A percentile compares a stretch with the other conserved stretches of the same genome.
Evolutionary conservation across 1,284 basidiomycete species (phyloP).

Genomic region (Sanghuangporus baumii): DNA sequence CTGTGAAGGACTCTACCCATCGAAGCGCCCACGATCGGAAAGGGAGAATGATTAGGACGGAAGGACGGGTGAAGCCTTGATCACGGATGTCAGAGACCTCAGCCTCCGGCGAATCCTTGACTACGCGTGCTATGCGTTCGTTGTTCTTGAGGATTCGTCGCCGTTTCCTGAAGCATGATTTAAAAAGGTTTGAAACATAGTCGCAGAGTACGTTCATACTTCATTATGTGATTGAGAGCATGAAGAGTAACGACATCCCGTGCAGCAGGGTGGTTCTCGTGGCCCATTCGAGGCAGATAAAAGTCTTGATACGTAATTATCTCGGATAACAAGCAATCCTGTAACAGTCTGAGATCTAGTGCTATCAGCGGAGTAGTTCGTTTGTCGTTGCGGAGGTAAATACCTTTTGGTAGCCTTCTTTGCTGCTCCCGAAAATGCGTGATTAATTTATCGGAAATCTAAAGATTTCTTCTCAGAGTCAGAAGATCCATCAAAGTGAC

Average conservation of each 20-base stretch:
- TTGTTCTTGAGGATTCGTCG: conserved; percentile 91
- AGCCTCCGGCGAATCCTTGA: conserved; percentile 44
- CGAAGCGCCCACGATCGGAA: conserved; percentile 85
- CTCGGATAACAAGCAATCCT: conserved; percentile 58
- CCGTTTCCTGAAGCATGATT: conserved; percentile 65
- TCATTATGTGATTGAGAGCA: conserved; percentile 79
- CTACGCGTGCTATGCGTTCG: conserved; percentile 72
- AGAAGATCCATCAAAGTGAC: background rate
- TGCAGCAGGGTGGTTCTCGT: conserved; percentile 46
- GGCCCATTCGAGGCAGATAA: conserved; percentile 57
- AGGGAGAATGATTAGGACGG: conserved; percentile 86
- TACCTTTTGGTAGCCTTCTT: conserved; percentile 48
- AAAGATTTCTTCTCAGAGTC: conserved; percentile 11
- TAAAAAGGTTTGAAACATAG: background rate
- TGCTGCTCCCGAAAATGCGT: conserved; percentile 49
- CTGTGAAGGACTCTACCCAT: conserved; percentile 68
- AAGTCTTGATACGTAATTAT: conserved; percentile 71
- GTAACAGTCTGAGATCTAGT: conserved; percentile 49
- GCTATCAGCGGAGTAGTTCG: conserved; percentile 17
- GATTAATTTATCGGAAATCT: conserved; percentile 62
- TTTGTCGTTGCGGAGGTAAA: conserved; percentile 15
- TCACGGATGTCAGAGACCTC: conserved; percentile 68
- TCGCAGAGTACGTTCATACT: conserved; percentile 38
- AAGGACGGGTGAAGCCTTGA: conserved; percentile 97
- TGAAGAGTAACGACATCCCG: conserved; percentile 73